Percentiles rank a stretch among this genome's conserved stretches.
These are phyloP conservation scores for Neodidymelliopsis sp. DNA, from an alignment of 2,329 filamentous ascomycete species.

Conservation along the genomic window DNA sequence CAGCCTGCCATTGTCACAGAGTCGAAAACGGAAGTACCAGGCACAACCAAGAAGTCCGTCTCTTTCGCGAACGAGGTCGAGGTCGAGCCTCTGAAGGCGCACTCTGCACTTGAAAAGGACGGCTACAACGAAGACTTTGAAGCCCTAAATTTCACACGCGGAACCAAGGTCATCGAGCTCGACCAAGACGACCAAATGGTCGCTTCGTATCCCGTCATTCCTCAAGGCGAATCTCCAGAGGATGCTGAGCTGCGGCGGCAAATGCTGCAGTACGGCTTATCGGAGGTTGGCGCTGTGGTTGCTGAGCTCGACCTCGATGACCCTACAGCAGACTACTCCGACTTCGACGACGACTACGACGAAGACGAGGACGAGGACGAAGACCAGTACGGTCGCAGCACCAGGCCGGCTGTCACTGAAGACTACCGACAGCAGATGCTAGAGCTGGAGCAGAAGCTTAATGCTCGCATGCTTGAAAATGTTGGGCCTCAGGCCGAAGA, in stretches of 20 bases:
- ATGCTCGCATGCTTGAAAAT: constrained; percentile 64
- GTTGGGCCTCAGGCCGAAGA: constrained; percentile 58
- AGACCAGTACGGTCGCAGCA: constrained; percentile 79
- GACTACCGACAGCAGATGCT: constrained; percentile 85
- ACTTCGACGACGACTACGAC: constrained; percentile 56
- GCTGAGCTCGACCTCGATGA: constrained; percentile 89
- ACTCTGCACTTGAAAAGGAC: constrained; percentile 22
- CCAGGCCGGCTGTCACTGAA: constrained; percentile 70
- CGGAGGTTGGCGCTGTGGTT: constrained; percentile 89
- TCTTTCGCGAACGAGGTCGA: constrained; percentile 67
- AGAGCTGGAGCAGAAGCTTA: constrained; percentile 80
- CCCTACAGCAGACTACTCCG: constrained; percentile 58
- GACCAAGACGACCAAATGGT: constrained; percentile 53
- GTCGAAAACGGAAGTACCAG: background rate
- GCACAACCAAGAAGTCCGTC: constrained; percentile 63
- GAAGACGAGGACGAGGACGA: constrained; percentile 61
- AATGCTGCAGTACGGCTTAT: constrained; percentile 89
- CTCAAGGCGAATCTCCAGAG: constrained; percentile 78
- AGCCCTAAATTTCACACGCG: constrained; percentile 39
- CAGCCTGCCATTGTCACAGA: background rate
- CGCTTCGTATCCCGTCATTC: constrained; percentile 63
- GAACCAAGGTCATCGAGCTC: constrained; percentile 53
- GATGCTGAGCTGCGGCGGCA: constrained; percentile 82
- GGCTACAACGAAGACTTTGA: constrained; percentile 40
- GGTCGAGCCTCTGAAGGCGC: constrained; percentile 41